Evolutionary conservation across 345 rosid genomes (phyloP).

Genomic region (Gossypium anomalum): DNA sequence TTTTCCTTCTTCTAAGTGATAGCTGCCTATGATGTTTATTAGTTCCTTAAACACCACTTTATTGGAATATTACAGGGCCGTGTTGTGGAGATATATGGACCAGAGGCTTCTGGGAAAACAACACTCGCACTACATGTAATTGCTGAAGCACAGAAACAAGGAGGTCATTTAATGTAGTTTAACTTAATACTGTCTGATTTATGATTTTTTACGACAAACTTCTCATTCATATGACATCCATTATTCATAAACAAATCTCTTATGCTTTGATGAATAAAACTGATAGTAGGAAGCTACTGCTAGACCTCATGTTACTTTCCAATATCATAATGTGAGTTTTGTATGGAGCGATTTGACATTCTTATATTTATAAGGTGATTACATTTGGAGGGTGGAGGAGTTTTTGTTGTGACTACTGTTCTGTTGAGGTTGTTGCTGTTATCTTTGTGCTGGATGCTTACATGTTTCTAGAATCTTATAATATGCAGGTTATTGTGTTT

Average conservation of each 20-base stretch:
- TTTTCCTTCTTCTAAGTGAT: neutral
- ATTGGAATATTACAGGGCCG: slow-evolving; percentile 60
- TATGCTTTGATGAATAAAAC: neutral
- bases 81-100: slow-evolving; percentile 94
- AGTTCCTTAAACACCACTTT: slow-evolving; percentile 17
- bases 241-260: neutral
- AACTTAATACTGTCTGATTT: neutral
- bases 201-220: neutral
- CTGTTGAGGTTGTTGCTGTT: neutral
- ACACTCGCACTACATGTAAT: slow-evolving; percentile 93
- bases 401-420: neutral
- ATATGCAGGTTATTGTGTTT: slow-evolving; percentile 73
- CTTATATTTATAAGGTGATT: neutral
- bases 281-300: neutral
- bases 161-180: slow-evolving; percentile 51
- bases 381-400: neutral
- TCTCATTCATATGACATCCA: neutral
- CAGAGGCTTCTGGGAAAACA: slow-evolving; percentile 99
- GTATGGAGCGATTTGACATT: neutral
- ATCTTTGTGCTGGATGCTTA: slow-evolving; percentile 12
- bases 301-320: neutral
- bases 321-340: neutral
- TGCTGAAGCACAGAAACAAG: slow-evolving; percentile 95
- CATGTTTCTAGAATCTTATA: slow-evolving; percentile 6
- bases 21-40: slow-evolving; percentile 12